A percentile compares a stretch with the other conserved stretches of the same genome.
Evolutionary conservation across 805 yeast genomes (phyloP).

Genomic region (Yamadazyma akitaensis): DNA sequence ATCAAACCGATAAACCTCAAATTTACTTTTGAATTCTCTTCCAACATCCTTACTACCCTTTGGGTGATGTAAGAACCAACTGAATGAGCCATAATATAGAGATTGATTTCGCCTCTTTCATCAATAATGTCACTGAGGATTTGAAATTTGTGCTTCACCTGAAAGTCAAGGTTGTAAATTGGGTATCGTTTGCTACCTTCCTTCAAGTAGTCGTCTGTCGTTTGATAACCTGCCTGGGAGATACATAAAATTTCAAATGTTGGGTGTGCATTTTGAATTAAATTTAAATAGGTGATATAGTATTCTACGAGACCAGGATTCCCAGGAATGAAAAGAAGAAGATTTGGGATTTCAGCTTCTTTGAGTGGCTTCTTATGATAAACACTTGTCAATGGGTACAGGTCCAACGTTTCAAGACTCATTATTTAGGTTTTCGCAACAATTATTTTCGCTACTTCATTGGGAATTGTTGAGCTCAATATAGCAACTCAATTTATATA

Average conservation of each 20-base stretch:
- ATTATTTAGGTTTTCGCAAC: background rate
- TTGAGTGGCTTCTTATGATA: conserved; percentile 19
- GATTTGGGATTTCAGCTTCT: conserved; percentile 17
- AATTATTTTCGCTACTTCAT: background rate
- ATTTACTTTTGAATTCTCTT: conserved; percentile 17
- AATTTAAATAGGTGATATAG: conserved; percentile 52
- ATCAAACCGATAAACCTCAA: conserved; percentile 51
- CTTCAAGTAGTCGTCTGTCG: conserved; percentile 25
- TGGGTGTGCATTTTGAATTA: conserved; percentile 40
- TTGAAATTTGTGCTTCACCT: conserved; percentile 54
- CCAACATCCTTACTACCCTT: conserved; percentile 36
- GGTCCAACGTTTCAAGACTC: conserved; percentile 13
- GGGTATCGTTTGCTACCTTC: conserved; percentile 10
- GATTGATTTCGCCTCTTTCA: conserved; percentile 22
- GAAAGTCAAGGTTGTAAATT: conserved; percentile 48
- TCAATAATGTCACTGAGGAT: conserved; percentile 39
- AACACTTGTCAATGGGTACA: conserved; percentile 27
- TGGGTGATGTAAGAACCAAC: conserved; percentile 67
- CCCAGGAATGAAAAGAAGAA: conserved; percentile 67
- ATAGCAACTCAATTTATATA: too few relatives aligned
- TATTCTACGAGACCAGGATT: conserved; percentile 73
- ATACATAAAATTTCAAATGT: conserved; percentile 52
- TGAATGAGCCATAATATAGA: conserved; percentile 64
- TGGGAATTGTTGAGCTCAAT: too few relatives aligned
- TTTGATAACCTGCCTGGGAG: conserved; percentile 61